Conservation (phyloP, 2,329 filamentous ascomycete genomes). For the Talaromyces pinophilus region DNA sequence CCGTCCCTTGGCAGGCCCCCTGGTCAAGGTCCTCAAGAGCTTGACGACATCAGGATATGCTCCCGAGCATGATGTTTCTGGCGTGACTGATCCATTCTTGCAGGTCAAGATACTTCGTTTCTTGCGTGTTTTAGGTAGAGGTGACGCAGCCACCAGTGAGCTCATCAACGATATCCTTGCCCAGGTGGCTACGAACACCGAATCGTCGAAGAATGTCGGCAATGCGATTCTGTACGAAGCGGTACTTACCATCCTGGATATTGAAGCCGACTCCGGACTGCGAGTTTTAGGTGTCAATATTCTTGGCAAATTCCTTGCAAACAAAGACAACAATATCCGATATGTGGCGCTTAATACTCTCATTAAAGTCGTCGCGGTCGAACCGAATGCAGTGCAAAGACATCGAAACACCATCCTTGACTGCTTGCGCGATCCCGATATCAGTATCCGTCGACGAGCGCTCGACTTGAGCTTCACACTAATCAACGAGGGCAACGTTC, state of each 20-base stretch:
- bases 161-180: conserved; percentile 98
- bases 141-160: conserved; percentile 85
- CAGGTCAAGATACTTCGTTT: conserved; percentile 94
- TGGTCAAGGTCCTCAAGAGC: conserved; percentile 89
- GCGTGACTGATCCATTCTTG: conserved; percentile 95
- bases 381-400: conserved; percentile 94
- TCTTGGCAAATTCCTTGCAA: conserved; percentile 95
- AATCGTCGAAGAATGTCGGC: conserved; percentile 96
- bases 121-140: conserved; percentile 80
- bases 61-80: conserved; percentile 96
- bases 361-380: conserved; percentile 96
- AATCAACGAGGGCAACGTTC: conserved; percentile 95
- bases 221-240: conserved; percentile 98
- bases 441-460: conserved; percentile 93
- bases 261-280: conserved; percentile 93
- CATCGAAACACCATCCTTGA: conserved; percentile 97
- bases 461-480: conserved; percentile 96
- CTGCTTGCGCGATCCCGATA: conserved; percentile 93
- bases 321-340: conserved; percentile 98
- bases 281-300: conserved; percentile 97
- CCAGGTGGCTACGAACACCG: conserved; percentile 96
- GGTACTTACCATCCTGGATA: conserved; percentile 94
- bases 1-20: conserved; percentile 75
- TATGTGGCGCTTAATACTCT: conserved; percentile 97
- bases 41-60: conserved; percentile 94